Conservation (phyloP, 2,329 filamentous ascomycete genomes). For the Colletotrichum orbiculare region DNA sequence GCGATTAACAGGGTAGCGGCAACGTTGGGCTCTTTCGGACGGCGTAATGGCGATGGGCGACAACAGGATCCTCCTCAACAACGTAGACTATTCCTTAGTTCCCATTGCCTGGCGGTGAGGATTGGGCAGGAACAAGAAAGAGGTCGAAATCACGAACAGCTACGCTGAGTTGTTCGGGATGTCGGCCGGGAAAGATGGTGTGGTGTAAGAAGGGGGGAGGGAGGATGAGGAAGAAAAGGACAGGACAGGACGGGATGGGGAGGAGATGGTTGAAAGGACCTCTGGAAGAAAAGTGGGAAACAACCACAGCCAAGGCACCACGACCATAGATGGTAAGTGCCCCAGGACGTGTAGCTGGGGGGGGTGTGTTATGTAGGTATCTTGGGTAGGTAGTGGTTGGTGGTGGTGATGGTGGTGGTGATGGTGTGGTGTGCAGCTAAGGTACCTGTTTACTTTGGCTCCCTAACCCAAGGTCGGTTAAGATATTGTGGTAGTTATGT, state of each 20-base stretch:
- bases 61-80: slow-evolving; percentile 8
- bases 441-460: no score
- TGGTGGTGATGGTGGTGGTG: no score
- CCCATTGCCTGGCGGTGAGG: slow-evolving; percentile 12
- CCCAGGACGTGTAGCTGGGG: no score
- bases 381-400: no score
- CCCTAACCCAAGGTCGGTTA: neutral
- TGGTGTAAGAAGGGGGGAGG: slow-evolving; percentile 34
- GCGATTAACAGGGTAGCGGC: slow-evolving; percentile 10
- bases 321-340: no score
- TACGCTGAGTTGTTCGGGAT: slow-evolving; percentile 15
- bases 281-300: slow-evolving; percentile 30
- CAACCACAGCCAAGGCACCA: slow-evolving; percentile 14
- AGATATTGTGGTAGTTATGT: no score
- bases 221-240: slow-evolving; percentile 32
- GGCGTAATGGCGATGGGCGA: neutral
- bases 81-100: slow-evolving; percentile 11
- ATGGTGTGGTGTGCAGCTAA: no score
- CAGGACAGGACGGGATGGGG: slow-evolving; percentile 23
- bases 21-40: neutral
- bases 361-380: no score
- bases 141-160: slow-evolving; percentile 7
- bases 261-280: slow-evolving; percentile 34
- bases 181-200: slow-evolving; percentile 25
- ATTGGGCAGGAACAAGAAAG: neutral